Base-by-base conservation (phyloP, 2,329 filamentous ascomycete genomes). In the Trichocomaceae sp. region DNA sequence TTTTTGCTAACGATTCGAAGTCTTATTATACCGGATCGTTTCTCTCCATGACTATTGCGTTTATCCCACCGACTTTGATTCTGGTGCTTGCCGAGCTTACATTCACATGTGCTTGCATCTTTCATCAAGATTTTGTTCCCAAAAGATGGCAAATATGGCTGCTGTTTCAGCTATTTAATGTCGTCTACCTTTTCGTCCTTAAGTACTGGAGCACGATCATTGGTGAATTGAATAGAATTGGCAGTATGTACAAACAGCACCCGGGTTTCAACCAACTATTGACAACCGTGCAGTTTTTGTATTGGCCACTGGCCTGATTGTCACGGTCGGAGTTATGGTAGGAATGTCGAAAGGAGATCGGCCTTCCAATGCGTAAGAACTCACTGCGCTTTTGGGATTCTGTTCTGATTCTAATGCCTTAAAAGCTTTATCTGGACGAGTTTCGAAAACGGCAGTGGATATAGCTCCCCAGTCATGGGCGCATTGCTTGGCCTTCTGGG, bases 61-160 rank as follows among this genome's bases (percentile, higher is more conserved):
- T 47, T 20, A 47, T 47, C 45, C 45, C 45, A 47, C 45, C 45
- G 45, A 47, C 45, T 31, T 20, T 35, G 45, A 47, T 35, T 6
- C 45, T 42, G n/a, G 39, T 42, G 10, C 39, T 42, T 10, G 19
- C 39, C 2, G 39, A 42, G 39, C 39, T 42, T 19, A 22, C 5
- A 42, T 20, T 42, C 19, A 42, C 39, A 9, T 42, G 39, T 22
- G 39, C 39, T 12, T 42, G 39, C 22, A 17, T 42, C 2, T 42
- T 42, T 42, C 39, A 42, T 22, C 39, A 42, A 42, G 39, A 42
- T 2, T 42, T 42, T 5, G 39, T 42, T n/a, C 39, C 39, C 1
- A 20, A 42, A 22, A 42, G 39, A 42, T 42, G 39, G 39, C 39
- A 42, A 19, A 22, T 42, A 10, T 42, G 39, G 39, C 19, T 42